These are phyloP conservation scores for Huntiella savannae DNA, from an alignment of 2,329 filamentous ascomycete genomes.

Conservation along the genomic window DNA sequence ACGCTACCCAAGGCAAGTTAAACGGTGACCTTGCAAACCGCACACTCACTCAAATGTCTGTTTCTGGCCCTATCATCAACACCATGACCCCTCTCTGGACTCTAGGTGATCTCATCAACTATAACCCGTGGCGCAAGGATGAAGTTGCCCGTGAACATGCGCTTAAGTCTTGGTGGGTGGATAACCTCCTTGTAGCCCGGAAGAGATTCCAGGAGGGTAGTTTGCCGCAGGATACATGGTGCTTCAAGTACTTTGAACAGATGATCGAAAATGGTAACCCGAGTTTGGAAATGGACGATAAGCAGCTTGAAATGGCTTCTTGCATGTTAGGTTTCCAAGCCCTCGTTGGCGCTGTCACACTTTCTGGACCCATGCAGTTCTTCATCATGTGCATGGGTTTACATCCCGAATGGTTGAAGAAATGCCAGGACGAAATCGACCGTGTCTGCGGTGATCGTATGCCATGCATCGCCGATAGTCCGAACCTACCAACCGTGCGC, in stretches of 20 bases:
- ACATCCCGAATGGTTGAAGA: constrained; percentile 32
- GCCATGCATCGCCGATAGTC: constrained; percentile 30
- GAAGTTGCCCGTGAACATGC: constrained; percentile 25
- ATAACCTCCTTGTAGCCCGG: constrained; percentile 23
- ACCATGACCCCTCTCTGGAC: constrained; percentile 29
- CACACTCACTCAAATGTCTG: constrained; percentile 31
- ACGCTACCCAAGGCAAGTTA: constrained; percentile 25
- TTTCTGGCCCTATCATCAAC: constrained; percentile 32
- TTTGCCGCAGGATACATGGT: constrained; percentile 28
- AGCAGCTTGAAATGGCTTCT: constrained; percentile 27
- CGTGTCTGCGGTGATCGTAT: constrained; percentile 33
- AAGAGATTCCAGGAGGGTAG: constrained; percentile 22
- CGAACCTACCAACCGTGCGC: constrained; percentile 31
- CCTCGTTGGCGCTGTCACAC: constrained; percentile 30
- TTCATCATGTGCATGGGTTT: constrained; percentile 33
- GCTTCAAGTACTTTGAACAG: constrained; percentile 28
- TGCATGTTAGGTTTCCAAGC: constrained; percentile 34
- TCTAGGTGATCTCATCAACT: constrained; percentile 20
- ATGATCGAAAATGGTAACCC: constrained; percentile 22
- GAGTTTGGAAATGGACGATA: constrained; percentile 21
- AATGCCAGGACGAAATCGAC: constrained; percentile 38
- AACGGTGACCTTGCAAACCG: constrained; percentile 28
- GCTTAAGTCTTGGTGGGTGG: constrained; percentile 28
- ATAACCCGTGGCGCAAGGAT: constrained; percentile 29
- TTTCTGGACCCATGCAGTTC: constrained; percentile 30